These are phyloP conservation scores for Craterostigma plantagineum DNA, from an alignment of 257 asterid genomes.

Conservation along the genomic window DNA sequence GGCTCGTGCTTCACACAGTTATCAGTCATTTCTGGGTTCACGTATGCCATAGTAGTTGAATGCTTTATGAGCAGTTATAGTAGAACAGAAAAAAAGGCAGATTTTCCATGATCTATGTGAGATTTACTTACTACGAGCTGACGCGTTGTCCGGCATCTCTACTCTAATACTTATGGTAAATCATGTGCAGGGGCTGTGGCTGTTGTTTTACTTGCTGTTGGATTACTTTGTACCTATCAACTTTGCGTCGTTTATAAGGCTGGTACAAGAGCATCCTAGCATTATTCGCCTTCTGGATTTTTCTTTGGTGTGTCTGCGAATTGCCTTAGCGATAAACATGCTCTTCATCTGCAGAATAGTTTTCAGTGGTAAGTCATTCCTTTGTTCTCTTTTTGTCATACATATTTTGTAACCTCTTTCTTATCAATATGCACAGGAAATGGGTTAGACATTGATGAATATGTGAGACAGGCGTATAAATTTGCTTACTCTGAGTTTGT, in stretches of 20 bases:
- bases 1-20: too few relatives aligned
- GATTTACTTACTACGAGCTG: neutral
- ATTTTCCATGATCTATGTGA: too few relatives aligned
- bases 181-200: slow-evolving; percentile 86
- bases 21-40: too few relatives aligned
- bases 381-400: slow-evolving; percentile 8
- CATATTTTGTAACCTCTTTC: slow-evolving; percentile 11
- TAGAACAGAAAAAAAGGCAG: too few relatives aligned
- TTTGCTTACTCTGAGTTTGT: slow-evolving; percentile 94
- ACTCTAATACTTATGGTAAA: slow-evolving; percentile 10
- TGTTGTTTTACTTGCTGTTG: slow-evolving; percentile 87
- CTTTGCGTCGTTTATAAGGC: slow-evolving; percentile 97
- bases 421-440: slow-evolving; percentile 37
- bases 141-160: slow-evolving; percentile 2
- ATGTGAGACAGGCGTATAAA: slow-evolving; percentile 90
- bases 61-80: too few relatives aligned
- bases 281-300: slow-evolving; percentile 94
- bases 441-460: slow-evolving; percentile 92
- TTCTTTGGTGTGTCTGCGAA: slow-evolving; percentile 99
- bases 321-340: slow-evolving; percentile 93
- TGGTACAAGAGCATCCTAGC: slow-evolving; percentile 87
- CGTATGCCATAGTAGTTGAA: too few relatives aligned
- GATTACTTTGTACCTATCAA: slow-evolving; percentile 93
- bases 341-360: slow-evolving; percentile 99
- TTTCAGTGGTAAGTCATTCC: slow-evolving; percentile 51